Evolutionary conservation across 257 asterid species (phyloP), one percentile per base, ranked within the genome.

Genomic region (Solanum piurae): DNA sequence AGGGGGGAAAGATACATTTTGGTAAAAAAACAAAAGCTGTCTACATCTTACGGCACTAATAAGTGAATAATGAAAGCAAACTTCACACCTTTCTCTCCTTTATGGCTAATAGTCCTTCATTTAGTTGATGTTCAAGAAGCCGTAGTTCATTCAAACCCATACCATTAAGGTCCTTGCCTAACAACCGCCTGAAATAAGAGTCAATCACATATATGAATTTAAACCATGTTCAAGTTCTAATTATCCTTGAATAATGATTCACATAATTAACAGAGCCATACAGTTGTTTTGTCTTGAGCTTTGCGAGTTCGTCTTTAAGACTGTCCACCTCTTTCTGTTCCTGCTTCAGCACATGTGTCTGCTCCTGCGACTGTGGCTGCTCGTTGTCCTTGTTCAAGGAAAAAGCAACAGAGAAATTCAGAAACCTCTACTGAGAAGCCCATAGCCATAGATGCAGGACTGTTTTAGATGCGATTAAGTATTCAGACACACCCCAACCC

Each of bases 41-140:
- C 55, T 4, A 74, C 44, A 36, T 13, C 64, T 73, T 64, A 76
- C 18, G 27, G 25, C 21, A 14, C 83, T 29, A 40, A 83, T 34
- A 89, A 25, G 12, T 62, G 87, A 88, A 12, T 34, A 21, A 69
- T 77, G 44, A 84, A 31, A 71, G 74, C 7, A 80, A 90, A 88
- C 52, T 86, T n/a, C 64, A 7, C 66, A 93, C 98, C 98, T 95
- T 94, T 88, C 93, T 93, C 75, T 93, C 94, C 92, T 93, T 95
- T 55, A 94, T 88, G 89, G 94, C 68, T 33, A 88, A 29, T 71
- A 95, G 86, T 83, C 94, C 97, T 87, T 92, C 95, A 77, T 86
- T 93, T 75, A 95, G 90, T 88, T 95, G 93, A 42, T 90, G 92
- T 85, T 93, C 98, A 40, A 95, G 91, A 34, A 87, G 92, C 66